Evolutionary conservation across 352 stramenopile species (phyloP).

Genomic region (Albugo laibachii): DNA sequence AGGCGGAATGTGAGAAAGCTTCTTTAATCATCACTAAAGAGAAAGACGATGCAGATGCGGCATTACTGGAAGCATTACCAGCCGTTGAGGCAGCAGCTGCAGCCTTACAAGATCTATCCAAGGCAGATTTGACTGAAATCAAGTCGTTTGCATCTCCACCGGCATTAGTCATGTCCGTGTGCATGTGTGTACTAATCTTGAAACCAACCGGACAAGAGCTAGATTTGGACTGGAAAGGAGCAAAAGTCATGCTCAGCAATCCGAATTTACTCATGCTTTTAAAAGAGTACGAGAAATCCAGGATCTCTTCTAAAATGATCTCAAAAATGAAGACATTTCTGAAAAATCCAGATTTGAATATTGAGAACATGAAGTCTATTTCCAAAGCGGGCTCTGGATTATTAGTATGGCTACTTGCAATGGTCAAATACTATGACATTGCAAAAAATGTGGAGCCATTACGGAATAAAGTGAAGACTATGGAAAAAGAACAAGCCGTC

Average conservation of each 20-base stretch:
- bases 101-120: conserved; percentile 87
- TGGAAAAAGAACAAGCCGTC: conserved; percentile 84
- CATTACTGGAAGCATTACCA: conserved; percentile 83
- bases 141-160: conserved; percentile 90
- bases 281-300: conserved; percentile 92
- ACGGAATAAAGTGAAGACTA: conserved; percentile 80
- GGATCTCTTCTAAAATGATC: conserved; percentile 91
- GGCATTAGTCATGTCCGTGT: conserved; percentile 84
- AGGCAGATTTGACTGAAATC: conserved; percentile 89
- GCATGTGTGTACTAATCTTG: conserved; percentile 82
- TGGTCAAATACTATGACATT: conserved; percentile 92
- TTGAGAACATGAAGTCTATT: conserved; percentile 92
- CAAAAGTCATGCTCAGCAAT: conserved; percentile 90
- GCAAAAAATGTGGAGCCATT: conserved; percentile 88
- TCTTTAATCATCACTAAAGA: conserved; percentile 81
- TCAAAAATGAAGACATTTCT: conserved; percentile 88
- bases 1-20: conserved; percentile 81
- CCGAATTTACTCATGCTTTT: conserved; percentile 78
- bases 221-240: conserved; percentile 85
- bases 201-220: conserved; percentile 83
- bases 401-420: conserved; percentile 87
- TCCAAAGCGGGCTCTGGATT: conserved; percentile 79
- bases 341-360: conserved; percentile 85
- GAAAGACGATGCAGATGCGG: conserved; percentile 85
- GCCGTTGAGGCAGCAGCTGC: conserved; percentile 84